phyloP scores from a whole-genome alignment of 169 alveolate genomes.

The Plasmodium sp. region DNA sequence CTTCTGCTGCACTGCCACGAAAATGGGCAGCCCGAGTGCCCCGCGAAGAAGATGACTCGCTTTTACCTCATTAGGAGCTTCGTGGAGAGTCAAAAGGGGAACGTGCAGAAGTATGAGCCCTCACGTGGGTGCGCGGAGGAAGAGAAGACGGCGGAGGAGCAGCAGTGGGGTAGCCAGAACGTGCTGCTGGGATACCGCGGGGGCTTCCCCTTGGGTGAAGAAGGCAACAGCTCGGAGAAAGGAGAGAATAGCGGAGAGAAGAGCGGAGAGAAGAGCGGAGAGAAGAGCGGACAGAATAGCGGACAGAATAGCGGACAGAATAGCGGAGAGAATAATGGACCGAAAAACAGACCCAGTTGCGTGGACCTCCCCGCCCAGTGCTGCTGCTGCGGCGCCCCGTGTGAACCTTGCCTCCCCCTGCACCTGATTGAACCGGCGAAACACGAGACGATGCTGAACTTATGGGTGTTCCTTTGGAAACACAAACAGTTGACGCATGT shows the following conservation, averaged over 20 bases:
- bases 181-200: neutral
- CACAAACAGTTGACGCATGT: neutral
- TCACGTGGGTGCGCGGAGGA: neutral
- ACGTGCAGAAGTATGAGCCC: neutral
- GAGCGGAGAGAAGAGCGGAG: too few species aligned
- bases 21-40: neutral
- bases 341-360: neutral
- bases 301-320: too few species aligned
- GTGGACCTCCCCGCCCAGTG: neutral
- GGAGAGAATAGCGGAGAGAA: too few species aligned
- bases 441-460: slow-evolving; percentile 6
- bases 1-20: neutral
- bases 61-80: neutral
- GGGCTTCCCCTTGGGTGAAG: too few species aligned
- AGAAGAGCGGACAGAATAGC: too few species aligned
- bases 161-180: neutral
- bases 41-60: neutral
- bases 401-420: neutral
- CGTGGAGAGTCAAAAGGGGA: neutral
- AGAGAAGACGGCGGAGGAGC: neutral
- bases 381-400: neutral
- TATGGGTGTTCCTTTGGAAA: slow-evolving; percentile 7
- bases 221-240: too few species aligned
- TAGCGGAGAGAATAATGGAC: neutral
- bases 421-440: neutral